Percentiles rank a stretch among this genome's conserved stretches.
Evolutionary conservation across 2,329 filamentous ascomycete genomes (phyloP).

Genomic region (Ophiocordyceps polyrhachis-furcata): DNA sequence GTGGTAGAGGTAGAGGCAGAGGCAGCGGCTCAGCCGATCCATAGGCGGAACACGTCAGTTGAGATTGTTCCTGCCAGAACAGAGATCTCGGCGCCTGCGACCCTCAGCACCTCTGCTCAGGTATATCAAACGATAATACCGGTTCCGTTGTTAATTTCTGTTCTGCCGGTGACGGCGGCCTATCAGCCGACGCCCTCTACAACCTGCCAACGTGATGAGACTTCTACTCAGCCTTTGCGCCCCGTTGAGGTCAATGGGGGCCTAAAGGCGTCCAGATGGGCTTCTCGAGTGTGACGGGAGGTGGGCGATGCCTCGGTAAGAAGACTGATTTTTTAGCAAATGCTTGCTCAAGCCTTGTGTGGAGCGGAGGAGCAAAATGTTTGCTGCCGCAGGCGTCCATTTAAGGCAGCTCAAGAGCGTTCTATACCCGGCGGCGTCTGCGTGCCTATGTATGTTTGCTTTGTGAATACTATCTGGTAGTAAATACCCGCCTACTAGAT

Average conservation of each 20-base stretch:
- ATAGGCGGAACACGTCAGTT: neutral
- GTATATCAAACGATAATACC: neutral
- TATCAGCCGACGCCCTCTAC: neutral
- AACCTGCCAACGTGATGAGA: neutral
- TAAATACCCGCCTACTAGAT: too few species aligned
- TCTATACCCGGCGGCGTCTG: too few species aligned
- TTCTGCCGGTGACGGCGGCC: neutral
- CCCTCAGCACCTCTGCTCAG: neutral
- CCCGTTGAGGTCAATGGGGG: neutral
- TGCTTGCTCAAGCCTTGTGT: too few species aligned
- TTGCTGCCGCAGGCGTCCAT: too few species aligned
- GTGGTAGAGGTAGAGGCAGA: neutral
- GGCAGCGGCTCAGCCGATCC: neutral
- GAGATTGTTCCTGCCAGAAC: neutral
- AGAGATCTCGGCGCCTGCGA: neutral
- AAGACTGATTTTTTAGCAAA: neutral
- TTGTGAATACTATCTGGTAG: too few species aligned
- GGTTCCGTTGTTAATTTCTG: neutral
- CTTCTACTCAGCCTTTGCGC: neutral
- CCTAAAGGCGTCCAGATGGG: constrained; percentile 1
- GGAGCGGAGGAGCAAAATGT: too few species aligned
- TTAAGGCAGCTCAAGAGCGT: too few species aligned
- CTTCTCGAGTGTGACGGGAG: neutral
- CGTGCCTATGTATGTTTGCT: too few species aligned
- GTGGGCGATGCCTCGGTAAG: neutral